These are phyloP conservation scores for Sclerotinia glacialis DNA, from an alignment of 2,329 filamentous ascomycete genomes.

Conservation along the genomic window DNA sequence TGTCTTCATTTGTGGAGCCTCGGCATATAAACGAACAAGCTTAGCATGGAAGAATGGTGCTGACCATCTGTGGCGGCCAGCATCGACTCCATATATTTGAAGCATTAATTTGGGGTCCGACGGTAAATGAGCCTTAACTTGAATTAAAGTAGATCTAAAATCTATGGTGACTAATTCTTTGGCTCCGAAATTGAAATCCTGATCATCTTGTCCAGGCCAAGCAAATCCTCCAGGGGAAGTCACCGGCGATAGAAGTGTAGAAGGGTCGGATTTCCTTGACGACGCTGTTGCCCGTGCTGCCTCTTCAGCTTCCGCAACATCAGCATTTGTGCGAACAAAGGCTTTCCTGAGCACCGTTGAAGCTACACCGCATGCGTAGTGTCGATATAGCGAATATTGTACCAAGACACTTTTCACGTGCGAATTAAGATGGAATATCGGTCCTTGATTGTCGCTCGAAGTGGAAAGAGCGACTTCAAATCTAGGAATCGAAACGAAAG, in stretches of 20 bases:
- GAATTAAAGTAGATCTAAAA: constrained; percentile 75
- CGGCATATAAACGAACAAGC: constrained; percentile 80
- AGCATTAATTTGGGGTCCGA: constrained; percentile 88
- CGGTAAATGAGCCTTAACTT: constrained; percentile 86
- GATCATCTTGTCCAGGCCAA: constrained; percentile 14
- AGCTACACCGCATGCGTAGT: constrained; percentile 86
- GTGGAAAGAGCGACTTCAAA: constrained; percentile 87
- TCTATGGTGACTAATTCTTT: constrained; percentile 77
- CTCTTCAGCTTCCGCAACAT: constrained; percentile 44
- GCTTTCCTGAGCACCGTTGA: constrained; percentile 70
- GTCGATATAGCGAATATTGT: constrained; percentile 89
- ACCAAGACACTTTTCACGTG: constrained; percentile 74
- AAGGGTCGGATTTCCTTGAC: constrained; percentile 20
- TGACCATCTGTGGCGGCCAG: constrained; percentile 83
- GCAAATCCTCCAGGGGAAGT: constrained; percentile 32
- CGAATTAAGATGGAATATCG: constrained; percentile 82
- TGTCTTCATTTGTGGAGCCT: constrained; percentile 75
- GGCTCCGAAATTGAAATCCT: constrained; percentile 28
- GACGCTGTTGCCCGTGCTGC: constrained; percentile 32
- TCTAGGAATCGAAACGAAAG: constrained; percentile 80
- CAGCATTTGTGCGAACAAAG: constrained; percentile 55
- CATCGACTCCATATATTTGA: constrained; percentile 78
- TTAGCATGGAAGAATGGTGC: constrained; percentile 76
- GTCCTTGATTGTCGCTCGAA: constrained; percentile 79
- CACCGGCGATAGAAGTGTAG: constrained; percentile 35